These are phyloP conservation scores for Aurinia saxatilis DNA, from an alignment of 345 rosid species.

Conservation along the genomic window DNA sequence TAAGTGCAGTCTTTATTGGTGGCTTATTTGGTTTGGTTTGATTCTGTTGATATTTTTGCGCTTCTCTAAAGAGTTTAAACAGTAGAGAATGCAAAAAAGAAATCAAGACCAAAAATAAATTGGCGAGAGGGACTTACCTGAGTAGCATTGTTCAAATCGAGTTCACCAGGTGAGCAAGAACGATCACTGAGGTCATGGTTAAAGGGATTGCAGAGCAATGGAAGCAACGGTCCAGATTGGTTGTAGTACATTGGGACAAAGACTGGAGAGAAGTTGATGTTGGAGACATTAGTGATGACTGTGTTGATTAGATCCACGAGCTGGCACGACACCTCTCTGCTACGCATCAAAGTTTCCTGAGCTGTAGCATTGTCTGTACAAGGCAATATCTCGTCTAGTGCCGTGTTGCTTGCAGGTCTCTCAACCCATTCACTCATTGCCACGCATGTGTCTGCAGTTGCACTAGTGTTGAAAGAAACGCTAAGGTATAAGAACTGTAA, in stretches of 20 bases:
- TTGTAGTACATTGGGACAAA: slow-evolving; percentile 67
- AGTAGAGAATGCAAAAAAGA: not conserved
- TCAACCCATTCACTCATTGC: slow-evolving; percentile 88
- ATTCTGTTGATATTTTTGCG: not conserved
- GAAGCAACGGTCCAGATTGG: slow-evolving; percentile 87
- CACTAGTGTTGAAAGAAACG: slow-evolving; percentile 34
- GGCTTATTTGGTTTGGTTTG: not conserved
- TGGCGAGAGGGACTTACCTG: slow-evolving; percentile 41
- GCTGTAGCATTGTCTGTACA: slow-evolving; percentile 76
- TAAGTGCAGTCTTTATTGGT: not conserved
- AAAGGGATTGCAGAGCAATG: slow-evolving; percentile 78
- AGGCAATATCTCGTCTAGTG: slow-evolving; percentile 77
- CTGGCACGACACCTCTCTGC: slow-evolving; percentile 71
- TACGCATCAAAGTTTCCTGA: slow-evolving; percentile 56
- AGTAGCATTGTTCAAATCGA: slow-evolving; percentile 66
- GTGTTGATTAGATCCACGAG: slow-evolving; percentile 71
- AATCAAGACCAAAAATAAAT: no score
- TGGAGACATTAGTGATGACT: slow-evolving; percentile 90
- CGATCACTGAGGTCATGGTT: slow-evolving; percentile 51
- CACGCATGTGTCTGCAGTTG: slow-evolving; percentile 76
- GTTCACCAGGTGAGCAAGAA: slow-evolving; percentile 65
- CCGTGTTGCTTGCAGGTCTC: slow-evolving; percentile 72
- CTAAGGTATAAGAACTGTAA: not conserved
- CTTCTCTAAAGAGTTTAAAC: not conserved
- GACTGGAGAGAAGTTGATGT: slow-evolving; percentile 85